A percentile compares a stretch with the other conserved stretches of the same genome.
Evolutionary conservation across 2,329 filamentous ascomycete species (phyloP).

Genomic region (Ceratocystis diversiconidia): DNA sequence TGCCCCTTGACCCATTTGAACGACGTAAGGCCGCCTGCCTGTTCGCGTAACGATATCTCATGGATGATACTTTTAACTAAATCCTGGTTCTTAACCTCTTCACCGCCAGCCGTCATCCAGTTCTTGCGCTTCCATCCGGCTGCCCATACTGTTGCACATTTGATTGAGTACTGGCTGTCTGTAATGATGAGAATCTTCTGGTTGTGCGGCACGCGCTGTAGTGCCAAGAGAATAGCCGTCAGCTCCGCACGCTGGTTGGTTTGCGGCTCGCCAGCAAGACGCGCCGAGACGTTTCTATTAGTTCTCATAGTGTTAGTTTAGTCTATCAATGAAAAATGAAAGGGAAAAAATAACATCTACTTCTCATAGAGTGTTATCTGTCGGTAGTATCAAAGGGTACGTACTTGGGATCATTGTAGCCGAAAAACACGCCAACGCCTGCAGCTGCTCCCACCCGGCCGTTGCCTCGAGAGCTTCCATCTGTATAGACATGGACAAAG

Average conservation of each 20-base stretch:
- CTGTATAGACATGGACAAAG: slow-evolving; percentile 37
- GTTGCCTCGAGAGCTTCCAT: slow-evolving; percentile 47
- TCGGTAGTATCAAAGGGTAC: slow-evolving; percentile 18
- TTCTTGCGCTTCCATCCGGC: slow-evolving; percentile 57
- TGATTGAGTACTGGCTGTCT: slow-evolving; percentile 85
- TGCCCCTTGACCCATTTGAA: slow-evolving; percentile 92
- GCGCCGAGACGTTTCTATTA: slow-evolving; percentile 54
- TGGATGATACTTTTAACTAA: slow-evolving; percentile 58
- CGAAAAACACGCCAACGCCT: slow-evolving; percentile 52
- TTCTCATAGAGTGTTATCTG: background rate
- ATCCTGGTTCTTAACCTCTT: slow-evolving; percentile 74
- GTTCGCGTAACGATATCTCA: slow-evolving; percentile 55
- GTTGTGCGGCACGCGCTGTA: slow-evolving; percentile 57
- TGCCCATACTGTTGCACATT: slow-evolving; percentile 78
- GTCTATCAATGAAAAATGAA: background rate
- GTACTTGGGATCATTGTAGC: slow-evolving; percentile 39
- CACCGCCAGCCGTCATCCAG: slow-evolving; percentile 61
- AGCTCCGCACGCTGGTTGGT: slow-evolving; percentile 97
- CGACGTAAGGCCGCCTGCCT: slow-evolving; percentile 44
- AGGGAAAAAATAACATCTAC: background rate
- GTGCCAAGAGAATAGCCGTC: slow-evolving; percentile 68
- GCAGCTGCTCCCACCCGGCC: slow-evolving; percentile 40
- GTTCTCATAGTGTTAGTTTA: background rate
- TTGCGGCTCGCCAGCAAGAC: slow-evolving; percentile 57
- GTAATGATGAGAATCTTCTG: slow-evolving; percentile 63